phyloP scores from a whole-genome alignment of 1,139 yeast species.

The Suhomyces choctaworum region DNA sequence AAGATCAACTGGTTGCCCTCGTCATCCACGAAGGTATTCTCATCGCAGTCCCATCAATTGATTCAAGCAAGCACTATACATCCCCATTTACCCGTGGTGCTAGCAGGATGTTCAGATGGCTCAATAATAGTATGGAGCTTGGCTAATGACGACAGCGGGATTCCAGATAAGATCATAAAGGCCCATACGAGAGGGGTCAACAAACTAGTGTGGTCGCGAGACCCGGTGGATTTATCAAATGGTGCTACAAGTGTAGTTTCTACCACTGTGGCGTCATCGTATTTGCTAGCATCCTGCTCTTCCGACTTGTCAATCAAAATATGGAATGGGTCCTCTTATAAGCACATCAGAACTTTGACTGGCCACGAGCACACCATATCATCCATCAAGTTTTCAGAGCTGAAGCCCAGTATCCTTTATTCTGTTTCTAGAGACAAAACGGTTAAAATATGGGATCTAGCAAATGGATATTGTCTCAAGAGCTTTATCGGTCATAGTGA shows the following conservation, averaged over 20 bases:
- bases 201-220: slow-evolving; percentile 53
- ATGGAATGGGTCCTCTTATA: slow-evolving; percentile 61
- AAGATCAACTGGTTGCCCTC: slow-evolving; percentile 73
- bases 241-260: slow-evolving; percentile 3
- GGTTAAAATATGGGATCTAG: slow-evolving; percentile 74
- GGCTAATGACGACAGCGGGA: slow-evolving; percentile 53
- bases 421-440: slow-evolving; percentile 79
- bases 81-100: slow-evolving; percentile 65
- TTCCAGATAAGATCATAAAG: slow-evolving; percentile 65
- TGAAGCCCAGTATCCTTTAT: slow-evolving; percentile 47
- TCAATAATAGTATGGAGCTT: slow-evolving; percentile 71
- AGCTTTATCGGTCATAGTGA: slow-evolving; percentile 80
- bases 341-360: slow-evolving; percentile 61
- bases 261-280: slow-evolving; percentile 11
- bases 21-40: slow-evolving; percentile 48
- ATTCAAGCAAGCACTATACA: slow-evolving; percentile 70
- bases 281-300: slow-evolving; percentile 59
- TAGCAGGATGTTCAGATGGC: slow-evolving; percentile 76
- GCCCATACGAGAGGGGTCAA: slow-evolving; percentile 81
- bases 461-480: slow-evolving; percentile 64
- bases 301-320: slow-evolving; percentile 72
- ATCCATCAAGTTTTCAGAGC: slow-evolving; percentile 50
- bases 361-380: slow-evolving; percentile 95
- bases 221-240: slow-evolving; percentile 30
- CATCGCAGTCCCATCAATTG: slow-evolving; percentile 56